Evolutionary conservation across 352 stramenopile species (phyloP), one percentile per base, ranked within the genome.

Genomic region (Phytophthora pseudosyringae): DNA sequence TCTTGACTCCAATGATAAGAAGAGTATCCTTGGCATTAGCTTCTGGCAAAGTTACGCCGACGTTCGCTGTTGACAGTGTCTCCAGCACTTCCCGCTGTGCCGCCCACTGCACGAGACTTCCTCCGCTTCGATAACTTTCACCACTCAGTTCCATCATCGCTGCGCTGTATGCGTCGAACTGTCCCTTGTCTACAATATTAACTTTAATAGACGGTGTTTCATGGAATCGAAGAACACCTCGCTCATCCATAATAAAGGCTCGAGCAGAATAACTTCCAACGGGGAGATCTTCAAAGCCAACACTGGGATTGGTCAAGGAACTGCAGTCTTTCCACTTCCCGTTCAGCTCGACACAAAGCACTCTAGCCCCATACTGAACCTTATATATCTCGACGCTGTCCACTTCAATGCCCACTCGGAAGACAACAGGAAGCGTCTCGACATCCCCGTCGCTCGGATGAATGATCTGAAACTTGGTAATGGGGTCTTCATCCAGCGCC

Each of bases 1-100:
- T 78, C 45, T 90, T 90, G 50, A 89, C 46, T 6, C 81, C 81
- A 46, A 88, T 75, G 0, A 88, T 26, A 2, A 88, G 53, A 40
- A 62, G n/a, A 10, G 25, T 31, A 3, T 41, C 28, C 4, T 46
- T 32, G 33, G 11, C n/a, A 29, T 6, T 21, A 21, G 4, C 43
- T 21, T 6, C 13, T 12, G 10, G 8, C 43, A 6, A 11, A 28
- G 43, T 51, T 25, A 26, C 13, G 38, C 28, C 5, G 4, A 38
- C 15, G 38, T 18, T 51, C 8, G 12, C 9, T 38, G 33, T 31
- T 11, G 26, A 38, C 10, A 51, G 15, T 12, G 4, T 16, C 11
- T 25, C 29, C 38, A 59, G 13, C 28, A 11, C 15, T 43, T 43
- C 9, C 12, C 9, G 32, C 9, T 53, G n/a, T 16, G 33, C 13